Base-by-base conservation (phyloP, 495 filamentous ascomycete genomes). In the Tuber borchii region DNA sequence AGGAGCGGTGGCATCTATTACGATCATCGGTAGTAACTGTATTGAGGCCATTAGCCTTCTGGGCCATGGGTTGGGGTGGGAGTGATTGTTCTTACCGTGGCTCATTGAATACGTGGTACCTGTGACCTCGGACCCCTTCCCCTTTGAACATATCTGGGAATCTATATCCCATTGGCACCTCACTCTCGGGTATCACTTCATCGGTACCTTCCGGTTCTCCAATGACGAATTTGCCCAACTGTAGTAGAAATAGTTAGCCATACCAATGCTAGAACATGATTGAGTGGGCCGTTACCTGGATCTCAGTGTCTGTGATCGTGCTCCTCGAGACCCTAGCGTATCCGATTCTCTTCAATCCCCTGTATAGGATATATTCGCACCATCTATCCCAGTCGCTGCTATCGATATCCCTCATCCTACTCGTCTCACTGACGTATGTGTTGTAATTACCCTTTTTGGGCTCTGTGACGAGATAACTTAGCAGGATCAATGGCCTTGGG, bases 301-400 rank as follows among this genome's bases (percentile, higher is more conserved):
- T 88, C 85, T 99, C 95, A 6, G 95, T 99, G 84, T 99, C 95
- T 39, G 95, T 99, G 81, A 99, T 97, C 0, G 92, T 96, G 76
- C 90, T 89, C 80, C 95, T 86, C 76, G 91, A 95, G 48, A 99
- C 90, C 78, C 95, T 87, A 20, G 95, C 95, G 83, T 98, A 99
- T 12, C 93, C 96, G 4, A 91, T 91, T 77, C 94, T 87, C 83
- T 90, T 91, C 72, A 99, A 84, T 17, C 90, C 91, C 86, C 97
- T 97, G 86, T 92, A 99, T 72, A 99, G 86, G 78, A 99, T 95
- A 82, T 99, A 99, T 86, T 99, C 95, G 85, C 96, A 99, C 96
- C 96, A 99, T 74, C 96, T 86, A 84, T 99, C 95, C 93, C 93
- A 97, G 82, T 99, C 96, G 20, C 87, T 91, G 14, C 90, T 88